These are phyloP conservation scores for Bruguiera hainesii DNA, from an alignment of 441 rosid species.

Conservation along the genomic window DNA sequence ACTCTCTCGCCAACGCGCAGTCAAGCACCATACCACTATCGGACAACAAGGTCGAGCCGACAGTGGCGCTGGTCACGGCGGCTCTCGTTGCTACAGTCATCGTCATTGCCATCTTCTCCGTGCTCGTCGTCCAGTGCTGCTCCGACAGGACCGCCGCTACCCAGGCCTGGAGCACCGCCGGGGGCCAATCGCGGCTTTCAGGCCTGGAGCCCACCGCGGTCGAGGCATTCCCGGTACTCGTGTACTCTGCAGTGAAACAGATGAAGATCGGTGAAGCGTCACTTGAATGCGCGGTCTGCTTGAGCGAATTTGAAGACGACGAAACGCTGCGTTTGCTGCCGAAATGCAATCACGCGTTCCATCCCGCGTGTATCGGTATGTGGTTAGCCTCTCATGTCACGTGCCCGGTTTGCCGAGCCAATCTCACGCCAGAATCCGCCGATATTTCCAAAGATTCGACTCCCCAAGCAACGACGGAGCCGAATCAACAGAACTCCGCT, in stretches of 20 bases:
- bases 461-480: conserved; percentile 9
- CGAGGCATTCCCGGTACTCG: conserved; percentile 56
- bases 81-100: conserved; percentile 57
- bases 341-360: conserved; percentile 82
- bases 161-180: conserved; percentile 6
- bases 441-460: conserved; percentile 11
- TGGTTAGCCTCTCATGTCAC: conserved; percentile 73
- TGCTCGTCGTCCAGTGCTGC: conserved; percentile 54
- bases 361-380: conserved; percentile 63
- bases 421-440: conserved; percentile 39
- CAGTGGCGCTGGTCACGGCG: conserved; percentile 50
- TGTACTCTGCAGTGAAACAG: conserved; percentile 62
- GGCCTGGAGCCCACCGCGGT: conserved; percentile 53
- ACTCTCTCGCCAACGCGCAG: conserved; percentile 18
- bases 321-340: conserved; percentile 81
- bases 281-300: conserved; percentile 78
- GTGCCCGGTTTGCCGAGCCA: conserved; percentile 83
- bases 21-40: conserved; percentile 7
- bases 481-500: conserved; percentile 6
- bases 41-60: conserved; percentile 46
- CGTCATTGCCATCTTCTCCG: conserved; percentile 50
- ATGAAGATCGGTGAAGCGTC: conserved; percentile 58
- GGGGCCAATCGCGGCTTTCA: conserved; percentile 20
- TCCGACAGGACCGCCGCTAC: conserved; percentile 11
- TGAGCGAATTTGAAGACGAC: conserved; percentile 69